Evolutionary conservation across 495 filamentous ascomycete genomes (phyloP).

Genomic region (Evernia prunastri): DNA sequence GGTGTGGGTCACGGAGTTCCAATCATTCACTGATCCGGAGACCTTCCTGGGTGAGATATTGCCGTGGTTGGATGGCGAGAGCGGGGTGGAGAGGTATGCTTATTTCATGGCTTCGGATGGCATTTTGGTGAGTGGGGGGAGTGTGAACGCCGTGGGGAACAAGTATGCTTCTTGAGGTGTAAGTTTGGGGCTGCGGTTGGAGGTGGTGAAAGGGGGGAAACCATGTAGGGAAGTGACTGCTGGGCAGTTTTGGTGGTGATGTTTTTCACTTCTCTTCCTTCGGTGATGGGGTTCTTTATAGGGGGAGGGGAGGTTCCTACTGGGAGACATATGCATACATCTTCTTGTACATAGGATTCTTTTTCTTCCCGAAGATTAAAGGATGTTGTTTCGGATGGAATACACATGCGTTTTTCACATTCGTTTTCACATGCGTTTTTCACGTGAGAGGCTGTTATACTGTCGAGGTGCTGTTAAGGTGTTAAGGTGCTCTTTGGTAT

Average conservation of each 20-base stretch:
- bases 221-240: not conserved
- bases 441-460: too few relatives aligned
- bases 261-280: not conserved
- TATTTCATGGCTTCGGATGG: constrained; percentile 63
- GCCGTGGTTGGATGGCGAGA: constrained; percentile 58
- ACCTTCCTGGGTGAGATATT: constrained; percentile 52
- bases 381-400: too few relatives aligned
- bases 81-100: constrained; percentile 60
- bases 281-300: not conserved
- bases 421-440: too few relatives aligned
- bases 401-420: too few relatives aligned
- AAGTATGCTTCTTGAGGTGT: not conserved
- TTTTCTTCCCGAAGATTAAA: too few relatives aligned
- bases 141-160: constrained; percentile 19
- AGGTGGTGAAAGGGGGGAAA: not conserved
- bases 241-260: not conserved
- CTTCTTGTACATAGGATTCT: not conserved
- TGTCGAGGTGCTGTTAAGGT: too few relatives aligned
- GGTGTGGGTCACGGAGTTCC: constrained; percentile 84
- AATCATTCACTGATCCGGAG: constrained; percentile 42
- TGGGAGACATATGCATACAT: not conserved
- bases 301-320: not conserved
- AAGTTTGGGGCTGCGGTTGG: not conserved
- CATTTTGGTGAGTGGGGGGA: constrained; percentile 18
- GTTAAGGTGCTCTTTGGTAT: too few relatives aligned